These are phyloP conservation scores for Hemisphaericaspora xylofermentans DNA, from an alignment of 1,139 yeast species.

Conservation along the genomic window DNA sequence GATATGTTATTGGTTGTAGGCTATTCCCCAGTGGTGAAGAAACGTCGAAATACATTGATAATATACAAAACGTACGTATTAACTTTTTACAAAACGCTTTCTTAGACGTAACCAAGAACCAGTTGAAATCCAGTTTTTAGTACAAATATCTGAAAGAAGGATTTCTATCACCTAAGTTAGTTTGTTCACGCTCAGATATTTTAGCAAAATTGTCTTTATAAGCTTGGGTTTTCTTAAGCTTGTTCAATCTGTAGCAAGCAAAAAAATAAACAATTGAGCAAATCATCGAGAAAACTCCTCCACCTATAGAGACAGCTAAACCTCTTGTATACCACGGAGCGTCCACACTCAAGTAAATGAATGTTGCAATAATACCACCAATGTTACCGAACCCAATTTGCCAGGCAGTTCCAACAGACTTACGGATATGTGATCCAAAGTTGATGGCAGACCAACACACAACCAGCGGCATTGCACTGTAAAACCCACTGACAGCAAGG, in stretches of 20 bases:
- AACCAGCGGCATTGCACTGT: conserved; percentile 70
- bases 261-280: conserved; percentile 45
- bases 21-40: too few species aligned
- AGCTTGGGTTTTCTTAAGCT: conserved; percentile 34
- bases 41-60: too few species aligned
- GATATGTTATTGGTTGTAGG: too few species aligned
- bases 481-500: conserved; percentile 62
- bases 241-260: conserved; percentile 39
- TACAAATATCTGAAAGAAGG: conserved; percentile 54
- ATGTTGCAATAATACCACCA: conserved; percentile 77
- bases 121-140: too few species aligned
- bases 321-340: conserved; percentile 63
- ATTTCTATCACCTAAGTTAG: conserved; percentile 61
- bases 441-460: conserved; percentile 76
- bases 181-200: conserved; percentile 44
- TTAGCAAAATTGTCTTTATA: conserved; percentile 45
- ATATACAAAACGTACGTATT: too few species aligned
- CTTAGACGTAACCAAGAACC: too few species aligned
- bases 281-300: conserved; percentile 50
- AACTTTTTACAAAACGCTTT: too few species aligned
- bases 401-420: conserved; percentile 72
- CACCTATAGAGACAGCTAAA: conserved; percentile 51
- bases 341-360: conserved; percentile 53
- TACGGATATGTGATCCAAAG: conserved; percentile 68
- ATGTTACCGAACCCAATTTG: conserved; percentile 81